These are phyloP conservation scores for Gloeostereum incarnatum DNA, from an alignment of 768 basidiomycete genomes.

Conservation along the genomic window DNA sequence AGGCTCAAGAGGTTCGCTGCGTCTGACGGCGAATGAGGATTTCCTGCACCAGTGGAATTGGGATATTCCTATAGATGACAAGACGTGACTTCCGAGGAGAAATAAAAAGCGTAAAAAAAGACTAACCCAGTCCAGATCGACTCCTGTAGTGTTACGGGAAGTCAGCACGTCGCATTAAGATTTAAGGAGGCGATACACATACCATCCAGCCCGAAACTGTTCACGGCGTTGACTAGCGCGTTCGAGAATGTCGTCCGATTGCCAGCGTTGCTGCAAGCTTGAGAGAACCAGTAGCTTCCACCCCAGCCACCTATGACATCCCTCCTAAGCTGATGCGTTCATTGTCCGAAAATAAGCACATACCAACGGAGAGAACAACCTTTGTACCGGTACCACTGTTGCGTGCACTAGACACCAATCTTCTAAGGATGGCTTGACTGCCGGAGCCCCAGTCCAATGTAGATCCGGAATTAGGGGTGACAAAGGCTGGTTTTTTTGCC, in stretches of 20 bases:
- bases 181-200: slow-evolving; percentile 17
- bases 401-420: slow-evolving; percentile 49
- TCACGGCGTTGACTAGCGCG: slow-evolving; percentile 46
- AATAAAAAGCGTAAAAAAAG: background rate
- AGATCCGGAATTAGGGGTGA: slow-evolving; percentile 49
- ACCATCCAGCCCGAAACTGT: slow-evolving; percentile 56
- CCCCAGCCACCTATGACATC: slow-evolving; percentile 55
- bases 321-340: slow-evolving; percentile 3
- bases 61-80: slow-evolving; percentile 53
- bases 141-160: slow-evolving; percentile 13
- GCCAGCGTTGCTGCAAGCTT: slow-evolving; percentile 37
- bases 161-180: background rate
- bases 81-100: background rate
- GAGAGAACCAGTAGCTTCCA: slow-evolving; percentile 58
- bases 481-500: slow-evolving; percentile 49
- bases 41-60: slow-evolving; percentile 50
- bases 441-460: slow-evolving; percentile 42
- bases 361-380: slow-evolving; percentile 60
- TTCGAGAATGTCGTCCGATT: slow-evolving; percentile 49
- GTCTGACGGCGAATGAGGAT: slow-evolving; percentile 50
- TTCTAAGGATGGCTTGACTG: slow-evolving; percentile 39
- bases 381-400: slow-evolving; percentile 49
- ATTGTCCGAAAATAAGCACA: slow-evolving; percentile 18
- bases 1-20: slow-evolving; percentile 55
- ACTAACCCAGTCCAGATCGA: slow-evolving; percentile 48